A percentile compares a stretch with the other conserved stretches of the same genome.
Evolutionary conservation across 2,329 filamentous ascomycete genomes (phyloP).

Genomic region (Reticulascus tulasneorum): DNA sequence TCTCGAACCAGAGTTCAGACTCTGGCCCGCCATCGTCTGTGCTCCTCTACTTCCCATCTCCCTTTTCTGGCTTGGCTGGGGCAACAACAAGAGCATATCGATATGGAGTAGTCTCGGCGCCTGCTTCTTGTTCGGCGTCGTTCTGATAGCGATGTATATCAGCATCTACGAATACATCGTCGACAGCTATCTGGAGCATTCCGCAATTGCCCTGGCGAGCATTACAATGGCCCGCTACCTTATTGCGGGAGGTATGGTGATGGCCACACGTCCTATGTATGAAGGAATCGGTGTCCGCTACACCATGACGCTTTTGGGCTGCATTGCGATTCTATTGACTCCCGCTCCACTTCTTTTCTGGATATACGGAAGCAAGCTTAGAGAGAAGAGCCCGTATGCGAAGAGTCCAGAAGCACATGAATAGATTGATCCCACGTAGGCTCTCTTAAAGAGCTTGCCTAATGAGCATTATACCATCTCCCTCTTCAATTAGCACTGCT

Average conservation of each 20-base stretch:
- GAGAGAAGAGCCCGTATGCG: too few relatives aligned
- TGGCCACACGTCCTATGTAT: slow-evolving; percentile 26
- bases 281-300: not conserved
- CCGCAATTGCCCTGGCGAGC: slow-evolving; percentile 27
- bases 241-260: slow-evolving; percentile 27
- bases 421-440: too few relatives aligned
- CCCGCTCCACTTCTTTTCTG: not conserved
- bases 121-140: slow-evolving; percentile 38
- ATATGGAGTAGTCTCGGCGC: slow-evolving; percentile 43
- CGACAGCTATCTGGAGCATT: slow-evolving; percentile 28
- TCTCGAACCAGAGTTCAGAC: slow-evolving; percentile 31
- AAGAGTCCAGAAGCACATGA: too few relatives aligned
- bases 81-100: slow-evolving; percentile 33
- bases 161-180: slow-evolving; percentile 33
- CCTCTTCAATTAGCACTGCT: too few relatives aligned
- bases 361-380: not conserved
- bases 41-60: slow-evolving; percentile 43
- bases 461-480: too few relatives aligned
- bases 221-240: slow-evolving; percentile 26
- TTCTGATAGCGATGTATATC: slow-evolving; percentile 35
- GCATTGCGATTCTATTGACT: not conserved
- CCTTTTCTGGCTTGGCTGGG: slow-evolving; percentile 50
- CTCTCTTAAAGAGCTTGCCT: too few relatives aligned
- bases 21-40: slow-evolving; percentile 40
- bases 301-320: not conserved